These are phyloP conservation scores for Colletotrichum sp. DNA, from an alignment of 2,329 filamentous ascomycete species.

Conservation along the genomic window DNA sequence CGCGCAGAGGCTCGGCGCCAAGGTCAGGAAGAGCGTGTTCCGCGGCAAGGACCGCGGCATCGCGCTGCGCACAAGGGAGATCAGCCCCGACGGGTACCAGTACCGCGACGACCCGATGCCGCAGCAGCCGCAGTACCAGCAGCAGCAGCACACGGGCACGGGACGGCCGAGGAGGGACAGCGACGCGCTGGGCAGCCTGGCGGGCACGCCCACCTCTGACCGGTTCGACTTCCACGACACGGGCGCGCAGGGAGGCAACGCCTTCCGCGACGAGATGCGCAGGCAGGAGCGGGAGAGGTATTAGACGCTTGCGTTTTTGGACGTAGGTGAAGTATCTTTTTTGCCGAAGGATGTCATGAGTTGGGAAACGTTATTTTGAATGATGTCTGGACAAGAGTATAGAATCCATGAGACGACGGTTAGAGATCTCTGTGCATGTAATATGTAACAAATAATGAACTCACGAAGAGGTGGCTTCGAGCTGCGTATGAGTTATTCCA, in stretches of 20 bases:
- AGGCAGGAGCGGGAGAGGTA: constrained; percentile 49
- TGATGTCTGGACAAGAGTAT: neutral
- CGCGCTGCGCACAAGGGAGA: constrained; percentile 36
- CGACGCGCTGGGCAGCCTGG: constrained; percentile 54
- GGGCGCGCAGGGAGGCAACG: constrained; percentile 40
- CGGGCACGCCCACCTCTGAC: constrained; percentile 49
- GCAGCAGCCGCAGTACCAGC: neutral
- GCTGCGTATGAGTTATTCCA: neutral
- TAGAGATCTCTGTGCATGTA: neutral
- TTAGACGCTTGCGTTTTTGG: constrained; percentile 17
- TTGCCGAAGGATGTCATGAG: neutral
- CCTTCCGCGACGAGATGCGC: constrained; percentile 55
- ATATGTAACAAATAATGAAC: constrained; percentile 13
- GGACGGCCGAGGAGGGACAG: constrained; percentile 44
- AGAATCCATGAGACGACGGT: neutral
- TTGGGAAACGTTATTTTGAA: neutral
- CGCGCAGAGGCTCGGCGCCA: constrained; percentile 36
- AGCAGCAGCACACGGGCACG: neutral
- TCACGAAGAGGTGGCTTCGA: neutral
- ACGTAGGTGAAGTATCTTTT: neutral
- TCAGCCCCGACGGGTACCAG: constrained; percentile 25
- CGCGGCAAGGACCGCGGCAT: constrained; percentile 42
- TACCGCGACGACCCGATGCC: constrained; percentile 41
- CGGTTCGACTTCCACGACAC: constrained; percentile 40
- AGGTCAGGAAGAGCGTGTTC: constrained; percentile 32